These are phyloP conservation scores for Moesziomyces globuligerus DNA, from an alignment of 1,284 basidiomycete genomes.

Conservation along the genomic window DNA sequence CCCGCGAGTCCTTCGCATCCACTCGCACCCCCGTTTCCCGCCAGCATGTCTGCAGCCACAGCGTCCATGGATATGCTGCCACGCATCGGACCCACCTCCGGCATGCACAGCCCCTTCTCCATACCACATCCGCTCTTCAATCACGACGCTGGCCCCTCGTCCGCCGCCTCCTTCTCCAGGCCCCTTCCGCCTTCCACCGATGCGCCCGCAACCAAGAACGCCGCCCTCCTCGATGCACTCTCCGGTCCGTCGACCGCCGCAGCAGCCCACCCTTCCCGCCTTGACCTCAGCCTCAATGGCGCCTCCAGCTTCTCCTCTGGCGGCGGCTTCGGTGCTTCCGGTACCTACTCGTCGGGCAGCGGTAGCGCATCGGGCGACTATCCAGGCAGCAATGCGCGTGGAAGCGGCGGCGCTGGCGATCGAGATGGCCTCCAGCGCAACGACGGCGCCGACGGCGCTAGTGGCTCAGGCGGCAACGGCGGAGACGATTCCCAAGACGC, in stretches of 20 bases:
- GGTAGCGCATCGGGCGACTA: constrained; percentile 6
- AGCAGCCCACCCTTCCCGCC: constrained; percentile 15
- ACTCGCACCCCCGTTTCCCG: neutral
- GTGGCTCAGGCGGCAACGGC: constrained; percentile 32
- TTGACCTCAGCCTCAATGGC: constrained; percentile 29
- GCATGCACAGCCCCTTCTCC: constrained; percentile 40
- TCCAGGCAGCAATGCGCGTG: constrained; percentile 6
- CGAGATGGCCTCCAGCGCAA: constrained; percentile 19
- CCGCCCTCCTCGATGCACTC: constrained; percentile 30
- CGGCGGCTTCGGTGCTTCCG: constrained; percentile 21
- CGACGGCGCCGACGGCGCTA: constrained; percentile 16
- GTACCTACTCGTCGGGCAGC: constrained; percentile 19
- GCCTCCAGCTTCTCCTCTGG: constrained; percentile 17
- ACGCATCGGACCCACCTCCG: constrained; percentile 10
- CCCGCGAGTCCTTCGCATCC: no score
- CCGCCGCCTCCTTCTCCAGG: constrained; percentile 6
- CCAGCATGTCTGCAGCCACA: constrained; percentile 21
- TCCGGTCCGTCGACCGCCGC: constrained; percentile 19
- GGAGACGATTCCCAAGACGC: constrained; percentile 23
- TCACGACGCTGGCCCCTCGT: constrained; percentile 19
- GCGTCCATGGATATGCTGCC: constrained; percentile 29
- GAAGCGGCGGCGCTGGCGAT: constrained; percentile 5
- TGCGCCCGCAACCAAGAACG: constrained; percentile 12
- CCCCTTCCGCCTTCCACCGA: constrained; percentile 8
- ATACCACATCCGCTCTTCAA: constrained; percentile 42